A percentile compares a stretch with the other conserved stretches of the same genome.
phyloP scores from a whole-genome alignment of 768 basidiomycete species.

The Russula compacta region DNA sequence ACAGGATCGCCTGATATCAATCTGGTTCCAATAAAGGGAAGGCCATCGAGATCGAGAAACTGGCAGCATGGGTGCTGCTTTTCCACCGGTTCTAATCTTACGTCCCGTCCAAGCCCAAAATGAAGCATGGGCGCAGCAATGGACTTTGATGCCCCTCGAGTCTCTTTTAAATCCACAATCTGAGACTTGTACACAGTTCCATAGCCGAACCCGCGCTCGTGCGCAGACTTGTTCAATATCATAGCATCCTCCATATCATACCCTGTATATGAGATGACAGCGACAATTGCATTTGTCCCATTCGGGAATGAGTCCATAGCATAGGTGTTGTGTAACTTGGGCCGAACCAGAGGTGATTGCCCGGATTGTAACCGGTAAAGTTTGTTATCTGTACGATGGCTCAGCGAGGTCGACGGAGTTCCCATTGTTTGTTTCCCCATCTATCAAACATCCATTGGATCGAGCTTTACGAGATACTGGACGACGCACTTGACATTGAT shows the following conservation, averaged over 20 bases:
- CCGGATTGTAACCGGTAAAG: conserved; percentile 93
- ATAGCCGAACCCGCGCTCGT: conserved; percentile 95
- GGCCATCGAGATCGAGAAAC: conserved; percentile 72
- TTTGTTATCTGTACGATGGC: conserved; percentile 96
- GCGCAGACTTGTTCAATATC: conserved; percentile 98
- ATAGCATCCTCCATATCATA: conserved; percentile 99
- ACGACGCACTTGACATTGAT: conserved; percentile 73
- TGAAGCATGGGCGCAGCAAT: conserved; percentile 61
- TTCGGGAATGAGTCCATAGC: conserved; percentile 99
- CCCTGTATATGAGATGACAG: conserved; percentile 99
- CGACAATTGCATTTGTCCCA: conserved; percentile 95
- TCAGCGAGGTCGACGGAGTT: conserved; percentile 86
- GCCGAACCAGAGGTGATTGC: conserved; percentile 91
- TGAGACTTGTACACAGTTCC: conserved; percentile 95
- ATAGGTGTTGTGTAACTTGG: conserved; percentile 83
- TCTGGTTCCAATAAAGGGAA: conserved; percentile 68
- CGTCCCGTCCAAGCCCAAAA: conserved; percentile 80
- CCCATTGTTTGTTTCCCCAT: conserved; percentile 99
- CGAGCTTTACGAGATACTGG: neutral
- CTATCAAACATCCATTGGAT: conserved; percentile 30
- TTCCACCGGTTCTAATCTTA: conserved; percentile 43
- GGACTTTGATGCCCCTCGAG: conserved; percentile 55
- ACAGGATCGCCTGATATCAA: conserved; percentile 70
- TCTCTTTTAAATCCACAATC: conserved; percentile 80
- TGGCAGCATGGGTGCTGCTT: conserved; percentile 36